These are phyloP conservation scores for Pelargonium citronellum DNA, from an alignment of 441 rosid genomes.

Conservation along the genomic window DNA sequence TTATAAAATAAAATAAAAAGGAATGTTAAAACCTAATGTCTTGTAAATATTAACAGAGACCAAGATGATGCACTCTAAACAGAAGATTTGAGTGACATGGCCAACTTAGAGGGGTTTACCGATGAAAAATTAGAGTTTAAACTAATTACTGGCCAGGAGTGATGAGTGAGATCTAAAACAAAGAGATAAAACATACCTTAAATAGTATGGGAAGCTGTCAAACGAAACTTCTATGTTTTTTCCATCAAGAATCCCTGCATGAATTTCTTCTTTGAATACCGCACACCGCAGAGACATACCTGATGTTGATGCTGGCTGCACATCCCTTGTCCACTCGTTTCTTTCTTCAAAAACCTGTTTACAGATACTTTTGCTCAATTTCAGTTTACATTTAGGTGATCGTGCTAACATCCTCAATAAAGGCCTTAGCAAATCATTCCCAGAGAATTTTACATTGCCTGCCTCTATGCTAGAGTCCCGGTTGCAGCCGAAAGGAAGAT, in stretches of 20 bases:
- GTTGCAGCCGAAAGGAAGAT: slow-evolving; percentile 47
- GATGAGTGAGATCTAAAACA: neutral
- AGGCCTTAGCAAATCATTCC: slow-evolving; percentile 42
- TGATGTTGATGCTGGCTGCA: slow-evolving; percentile 42
- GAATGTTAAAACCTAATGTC: neutral
- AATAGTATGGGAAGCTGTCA: slow-evolving; percentile 77
- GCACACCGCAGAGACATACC: slow-evolving; percentile 53
- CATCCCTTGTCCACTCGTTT: slow-evolving; percentile 48
- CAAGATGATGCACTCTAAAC: neutral
- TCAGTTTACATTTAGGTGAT: slow-evolving; percentile 47
- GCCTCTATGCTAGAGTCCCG: slow-evolving; percentile 49
- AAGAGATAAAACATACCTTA: slow-evolving; percentile 44
- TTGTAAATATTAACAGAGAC: neutral
- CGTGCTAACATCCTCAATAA: slow-evolving; percentile 39
- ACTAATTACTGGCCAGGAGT: neutral
- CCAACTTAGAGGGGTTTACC: slow-evolving; percentile 56
- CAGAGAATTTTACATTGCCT: slow-evolving; percentile 48
- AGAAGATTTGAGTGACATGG: neutral
- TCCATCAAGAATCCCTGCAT: slow-evolving; percentile 57
- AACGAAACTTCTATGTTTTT: slow-evolving; percentile 67
- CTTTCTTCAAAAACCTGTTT: slow-evolving; percentile 49
- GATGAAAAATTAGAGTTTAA: neutral
- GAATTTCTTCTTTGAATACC: slow-evolving; percentile 60
- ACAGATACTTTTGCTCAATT: slow-evolving; percentile 48
- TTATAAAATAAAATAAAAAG: no score